Evolutionary conservation across 2,329 filamentous ascomycete species (phyloP), one percentile per base, ranked within the genome.

Genomic region (Beauveria varroae): DNA sequence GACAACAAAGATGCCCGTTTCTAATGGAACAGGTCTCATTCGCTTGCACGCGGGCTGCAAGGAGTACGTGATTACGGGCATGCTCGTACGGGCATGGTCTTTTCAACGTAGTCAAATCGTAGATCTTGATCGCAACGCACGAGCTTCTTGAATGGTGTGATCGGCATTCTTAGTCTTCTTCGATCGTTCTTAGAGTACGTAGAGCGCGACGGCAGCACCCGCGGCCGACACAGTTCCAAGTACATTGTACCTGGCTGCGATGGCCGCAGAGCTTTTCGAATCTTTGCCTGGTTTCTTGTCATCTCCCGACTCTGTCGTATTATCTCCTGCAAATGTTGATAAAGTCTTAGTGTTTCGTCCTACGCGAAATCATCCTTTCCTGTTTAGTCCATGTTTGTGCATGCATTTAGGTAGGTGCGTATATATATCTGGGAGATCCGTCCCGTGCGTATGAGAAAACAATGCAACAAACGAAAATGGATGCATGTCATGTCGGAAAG

Each of bases 321-420:
- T 20, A 16, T 57, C 47, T 34, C 49, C 59, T 61, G 59, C 59
- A 37, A 40, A 8, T 37, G n/a, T 57, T 61, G 12, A 56, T 54
- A 53, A 57, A 61, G 46, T 61, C 59, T 61, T 61, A 61, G 59
- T 61, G 28, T 46, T 22, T 61, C 34, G 44, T 51, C 46, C 52
- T 46, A 46, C 49, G 57, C 57, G 46, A 44, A 34, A 46, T 14
- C 18, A 16, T 58, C 37, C n/a, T 51, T 46, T 46, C 40, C 49
- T 52, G 26, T 44, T 53, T 37, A 37, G 46, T 53, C 20, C 16
- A 43, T 41, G 46, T 60, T 43, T 53, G 37, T 44, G 47, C 56
- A 58, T 47, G 44, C 37, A 47, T 49, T 37, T 40, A 47, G 53
- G 57, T 50, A 28, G 37, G 28, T 53, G 49, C 16, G 22, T 43